Evolutionary conservation across 305 asterid species (phyloP), one percentile per base, ranked within the genome.

Genomic region (Solanum aculeatissimum): DNA sequence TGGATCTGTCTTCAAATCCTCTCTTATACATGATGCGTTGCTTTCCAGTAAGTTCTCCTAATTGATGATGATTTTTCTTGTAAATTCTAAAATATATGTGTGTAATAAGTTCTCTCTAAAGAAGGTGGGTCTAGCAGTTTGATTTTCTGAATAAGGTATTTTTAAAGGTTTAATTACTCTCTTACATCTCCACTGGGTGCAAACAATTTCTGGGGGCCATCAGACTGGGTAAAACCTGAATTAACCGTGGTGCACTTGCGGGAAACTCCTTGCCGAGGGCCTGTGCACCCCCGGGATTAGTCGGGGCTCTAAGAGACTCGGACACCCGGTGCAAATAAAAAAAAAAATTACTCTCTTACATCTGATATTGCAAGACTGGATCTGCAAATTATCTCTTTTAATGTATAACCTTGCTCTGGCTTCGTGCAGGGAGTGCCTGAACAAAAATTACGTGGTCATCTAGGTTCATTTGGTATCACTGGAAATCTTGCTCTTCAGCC

Each of bases 401-500:
- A 42, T 71, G 83, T 43, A 53, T 83, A 32, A 38, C 62, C 65
- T 53, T n/a, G n/a, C 71, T 82, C 19, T 86, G 86, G 85, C 86
- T 55, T 90, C 86, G 82, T 86, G 91, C 95, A 97, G 99, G 99
- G 99, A 81, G 99, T 97, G 88, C 96, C 97, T 32, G 99, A 97
- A 87, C 99, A 95, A 91, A 97, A 97, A 93, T 89, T 97, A 84
- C 92, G 98, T 87, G 93, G 92, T 40, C 99, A 95, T 90, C 92
- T 97, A 88, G 99, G 98, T 89, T 97, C 99, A 83, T 92, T 97
- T 88, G 99, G 99, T 16, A 90, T 97, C 87, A 97, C 98, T 79
- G 99, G 99, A 83, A 97, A 97, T 90, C 97, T 97, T 87, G 99
- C 99, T 86, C 95, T 97, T 80, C 99, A 97, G 91, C 99, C 99